These are phyloP conservation scores for Boletus rubescentipes DNA, from an alignment of 768 basidiomycete genomes.

Conservation along the genomic window DNA sequence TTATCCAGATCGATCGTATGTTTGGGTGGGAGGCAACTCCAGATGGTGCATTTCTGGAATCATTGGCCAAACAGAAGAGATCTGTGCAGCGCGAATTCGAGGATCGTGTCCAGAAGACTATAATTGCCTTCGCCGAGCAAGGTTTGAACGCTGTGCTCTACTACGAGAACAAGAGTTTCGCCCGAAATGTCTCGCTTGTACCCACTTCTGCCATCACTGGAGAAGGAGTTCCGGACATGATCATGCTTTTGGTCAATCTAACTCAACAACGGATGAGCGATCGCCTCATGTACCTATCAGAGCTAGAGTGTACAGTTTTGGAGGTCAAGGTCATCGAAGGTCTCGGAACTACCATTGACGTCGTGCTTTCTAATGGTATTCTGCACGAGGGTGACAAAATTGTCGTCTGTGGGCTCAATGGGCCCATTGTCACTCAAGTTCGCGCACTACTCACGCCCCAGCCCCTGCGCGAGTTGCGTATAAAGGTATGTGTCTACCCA, in stretches of 20 bases:
- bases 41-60: conserved; percentile 90
- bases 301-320: conserved; percentile 95
- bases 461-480: conserved; percentile 89
- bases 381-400: conserved; percentile 90
- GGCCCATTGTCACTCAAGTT: conserved; percentile 93
- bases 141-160: conserved; percentile 93
- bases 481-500: conserved; percentile 64
- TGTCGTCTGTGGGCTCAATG: conserved; percentile 95
- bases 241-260: conserved; percentile 95
- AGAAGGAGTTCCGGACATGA: conserved; percentile 99
- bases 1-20: conserved; percentile 86
- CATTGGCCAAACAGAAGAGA: conserved; percentile 75
- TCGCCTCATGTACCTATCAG: conserved; percentile 95
- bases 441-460: conserved; percentile 95
- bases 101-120: conserved; percentile 80
- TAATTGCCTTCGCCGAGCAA: conserved; percentile 95
- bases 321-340: conserved; percentile 99
- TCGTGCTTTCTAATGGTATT: conserved; percentile 92
- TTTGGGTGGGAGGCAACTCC: conserved; percentile 93
- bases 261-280: conserved; percentile 99
- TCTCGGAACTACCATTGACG: conserved; percentile 96
- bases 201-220: conserved; percentile 98
- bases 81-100: conserved; percentile 90
- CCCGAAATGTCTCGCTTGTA: conserved; percentile 91
- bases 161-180: conserved; percentile 97